Conservation (phyloP, 2,329 filamentous ascomycete genomes). For the Calonectria pseudoturangicola region DNA sequence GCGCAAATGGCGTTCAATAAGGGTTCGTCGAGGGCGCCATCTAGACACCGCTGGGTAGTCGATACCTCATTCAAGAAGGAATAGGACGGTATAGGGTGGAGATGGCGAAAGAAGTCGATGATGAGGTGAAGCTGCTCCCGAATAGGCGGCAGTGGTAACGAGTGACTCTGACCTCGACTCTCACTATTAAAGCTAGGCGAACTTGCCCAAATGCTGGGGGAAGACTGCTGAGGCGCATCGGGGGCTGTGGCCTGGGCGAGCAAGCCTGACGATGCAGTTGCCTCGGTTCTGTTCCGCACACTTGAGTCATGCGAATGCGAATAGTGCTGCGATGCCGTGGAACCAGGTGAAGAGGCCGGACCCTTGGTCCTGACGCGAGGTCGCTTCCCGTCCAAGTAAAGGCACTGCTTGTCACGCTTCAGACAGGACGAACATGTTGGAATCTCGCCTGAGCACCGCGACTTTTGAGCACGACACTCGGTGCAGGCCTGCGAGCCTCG, state of each 20-base stretch:
- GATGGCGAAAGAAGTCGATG: constrained; percentile 51
- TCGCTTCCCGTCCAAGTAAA: constrained; percentile 32
- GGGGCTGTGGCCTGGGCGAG: not conserved
- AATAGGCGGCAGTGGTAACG: constrained; percentile 36
- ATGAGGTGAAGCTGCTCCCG: constrained; percentile 46
- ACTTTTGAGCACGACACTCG: constrained; percentile 63
- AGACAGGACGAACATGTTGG: constrained; percentile 47
- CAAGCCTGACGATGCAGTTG: not conserved
- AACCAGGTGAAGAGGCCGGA: not conserved
- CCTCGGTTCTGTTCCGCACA: not conserved
- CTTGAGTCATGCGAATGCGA: not conserved
- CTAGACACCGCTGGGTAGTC: constrained; percentile 69
- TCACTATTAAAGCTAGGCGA: constrained; percentile 21
- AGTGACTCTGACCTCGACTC: not conserved
- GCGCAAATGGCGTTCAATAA: constrained; percentile 64
- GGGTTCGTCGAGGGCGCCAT: constrained; percentile 67
- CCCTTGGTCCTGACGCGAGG: not conserved
- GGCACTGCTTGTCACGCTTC: constrained; percentile 52
- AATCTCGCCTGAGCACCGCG: constrained; percentile 67
- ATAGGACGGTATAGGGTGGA: constrained; percentile 50
- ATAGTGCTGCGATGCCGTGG: not conserved
- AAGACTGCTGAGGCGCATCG: constrained; percentile 3
- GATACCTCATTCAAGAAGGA: constrained; percentile 69
- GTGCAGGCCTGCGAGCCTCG: constrained; percentile 69
- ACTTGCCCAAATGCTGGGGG: not conserved